phyloP scores from a whole-genome alignment of 78 protist species.

The Dictyostelium purpureum region DNA sequence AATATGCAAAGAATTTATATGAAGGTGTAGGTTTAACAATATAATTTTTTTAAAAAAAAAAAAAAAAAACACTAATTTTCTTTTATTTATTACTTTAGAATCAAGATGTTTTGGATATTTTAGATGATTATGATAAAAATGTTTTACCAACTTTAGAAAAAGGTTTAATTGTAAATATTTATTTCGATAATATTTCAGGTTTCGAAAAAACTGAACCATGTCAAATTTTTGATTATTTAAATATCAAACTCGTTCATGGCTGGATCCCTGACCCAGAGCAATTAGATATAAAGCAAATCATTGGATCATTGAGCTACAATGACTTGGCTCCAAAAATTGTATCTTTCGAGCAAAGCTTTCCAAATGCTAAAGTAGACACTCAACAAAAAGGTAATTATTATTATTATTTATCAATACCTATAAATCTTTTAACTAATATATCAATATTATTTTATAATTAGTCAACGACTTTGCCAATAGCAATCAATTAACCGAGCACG shows the following conservation, averaged over 20 bases:
- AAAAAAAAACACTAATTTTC: neutral
- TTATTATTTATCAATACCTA: neutral
- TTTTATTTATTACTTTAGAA: conserved; percentile 15
- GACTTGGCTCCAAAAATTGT: conserved; percentile 50
- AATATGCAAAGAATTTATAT: conserved; percentile 46
- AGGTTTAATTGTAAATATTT: conserved; percentile 73
- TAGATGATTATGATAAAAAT: conserved; percentile 68
- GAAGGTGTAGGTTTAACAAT: neutral
- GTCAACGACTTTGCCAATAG: conserved; percentile 34
- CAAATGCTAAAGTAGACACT: neutral
- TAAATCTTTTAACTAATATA: neutral
- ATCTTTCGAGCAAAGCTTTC: conserved; percentile 35
- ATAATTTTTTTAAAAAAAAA: neutral
- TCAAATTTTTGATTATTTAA: conserved; percentile 57
- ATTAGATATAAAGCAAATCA: neutral
- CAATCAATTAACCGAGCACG: conserved; percentile 44
- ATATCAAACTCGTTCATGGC: conserved; percentile 65
- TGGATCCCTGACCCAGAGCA: conserved; percentile 52
- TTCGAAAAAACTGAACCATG: conserved; percentile 66
- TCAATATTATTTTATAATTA: neutral
- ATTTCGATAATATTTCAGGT: conserved; percentile 36
- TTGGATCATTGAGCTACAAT: conserved; percentile 28
- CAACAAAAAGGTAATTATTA: conserved; percentile 37
- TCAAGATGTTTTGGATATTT: conserved; percentile 28
- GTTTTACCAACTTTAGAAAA: conserved; percentile 60